Percentiles rank a stretch among this genome's conserved stretches.
Conservation (phyloP, 2,329 filamentous ascomycete genomes). For the Dothidotthia symphoricarpi region DNA sequence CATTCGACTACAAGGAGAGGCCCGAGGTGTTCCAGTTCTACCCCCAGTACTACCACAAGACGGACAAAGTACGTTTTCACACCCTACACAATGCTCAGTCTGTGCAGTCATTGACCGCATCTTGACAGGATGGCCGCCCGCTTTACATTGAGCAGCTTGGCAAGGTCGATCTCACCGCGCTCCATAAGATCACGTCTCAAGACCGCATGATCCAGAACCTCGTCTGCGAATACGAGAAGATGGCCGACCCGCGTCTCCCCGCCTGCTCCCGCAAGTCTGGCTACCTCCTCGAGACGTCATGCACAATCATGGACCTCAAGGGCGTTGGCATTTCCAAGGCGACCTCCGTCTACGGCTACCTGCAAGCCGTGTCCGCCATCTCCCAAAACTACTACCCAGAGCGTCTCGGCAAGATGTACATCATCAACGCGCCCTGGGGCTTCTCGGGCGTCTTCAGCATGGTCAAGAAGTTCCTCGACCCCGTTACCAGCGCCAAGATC, state of each 20-base stretch:
- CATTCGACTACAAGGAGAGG: slow-evolving; percentile 87
- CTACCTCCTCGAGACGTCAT: slow-evolving; percentile 92
- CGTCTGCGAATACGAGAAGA: slow-evolving; percentile 95
- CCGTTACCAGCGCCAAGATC: slow-evolving; percentile 95
- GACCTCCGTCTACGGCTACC: slow-evolving; percentile 81
- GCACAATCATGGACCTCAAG: slow-evolving; percentile 97
- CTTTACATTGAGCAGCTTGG: slow-evolving; percentile 97
- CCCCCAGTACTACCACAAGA: slow-evolving; percentile 99
- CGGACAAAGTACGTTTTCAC: slow-evolving; percentile 61
- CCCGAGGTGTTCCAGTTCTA: slow-evolving; percentile 83
- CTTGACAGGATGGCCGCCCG: slow-evolving; percentile 79
- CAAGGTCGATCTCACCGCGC: slow-evolving; percentile 82
- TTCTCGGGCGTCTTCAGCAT: slow-evolving; percentile 83
- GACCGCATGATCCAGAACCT: slow-evolving; percentile 97
- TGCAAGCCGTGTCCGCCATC: slow-evolving; percentile 79
- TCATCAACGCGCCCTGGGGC: slow-evolving; percentile 98
- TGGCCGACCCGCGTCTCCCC: slow-evolving; percentile 87
- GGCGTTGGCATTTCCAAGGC: slow-evolving; percentile 83
- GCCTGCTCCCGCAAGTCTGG: slow-evolving; percentile 92
- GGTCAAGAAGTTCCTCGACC: slow-evolving; percentile 92
- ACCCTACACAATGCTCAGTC: not conserved
- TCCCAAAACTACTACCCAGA: slow-evolving; percentile 99
- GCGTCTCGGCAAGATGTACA: slow-evolving; percentile 89
- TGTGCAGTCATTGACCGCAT: slow-evolving; percentile 6
- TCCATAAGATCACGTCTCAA: slow-evolving; percentile 88